Evolutionary conservation across 768 basidiomycete genomes (phyloP).

Genomic region (Russula earlei): DNA sequence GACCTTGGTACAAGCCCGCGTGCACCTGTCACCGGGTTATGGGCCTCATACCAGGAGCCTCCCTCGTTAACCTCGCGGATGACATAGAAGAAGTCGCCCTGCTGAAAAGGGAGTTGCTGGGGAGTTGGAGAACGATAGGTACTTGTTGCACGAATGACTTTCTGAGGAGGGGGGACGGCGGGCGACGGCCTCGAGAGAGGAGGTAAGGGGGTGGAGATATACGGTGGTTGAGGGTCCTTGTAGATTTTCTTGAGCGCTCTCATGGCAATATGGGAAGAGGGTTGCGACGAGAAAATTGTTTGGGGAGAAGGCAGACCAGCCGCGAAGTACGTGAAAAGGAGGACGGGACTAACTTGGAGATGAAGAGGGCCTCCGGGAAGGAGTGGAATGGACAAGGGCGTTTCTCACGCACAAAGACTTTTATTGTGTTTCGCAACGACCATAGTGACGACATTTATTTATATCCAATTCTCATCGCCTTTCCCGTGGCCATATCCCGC

Average conservation of each 20-base stretch:
- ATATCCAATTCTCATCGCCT: too few species aligned
- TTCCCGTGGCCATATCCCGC: too few species aligned
- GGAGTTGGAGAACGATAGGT: slow-evolving; percentile 61
- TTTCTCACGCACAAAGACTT: too few species aligned
- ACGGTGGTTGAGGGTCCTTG: slow-evolving; percentile 57
- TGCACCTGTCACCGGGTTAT: slow-evolving; percentile 86
- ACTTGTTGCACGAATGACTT: slow-evolving; percentile 82
- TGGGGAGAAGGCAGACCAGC: slow-evolving; percentile 21
- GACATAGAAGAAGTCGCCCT: slow-evolving; percentile 98
- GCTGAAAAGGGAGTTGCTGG: slow-evolving; percentile 80
- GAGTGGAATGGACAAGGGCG: too few species aligned
- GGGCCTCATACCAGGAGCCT: slow-evolving; percentile 80
- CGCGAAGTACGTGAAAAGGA: slow-evolving; percentile 9
- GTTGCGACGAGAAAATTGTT: slow-evolving; percentile 5
- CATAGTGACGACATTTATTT: too few species aligned
- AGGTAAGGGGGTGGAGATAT: slow-evolving; percentile 58
- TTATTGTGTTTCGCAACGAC: too few species aligned
- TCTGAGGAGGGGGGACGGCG: slow-evolving; percentile 78
- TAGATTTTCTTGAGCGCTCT: slow-evolving; percentile 78
- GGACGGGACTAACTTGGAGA: background rate
- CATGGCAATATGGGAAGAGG: slow-evolving; percentile 37
- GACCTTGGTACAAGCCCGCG: slow-evolving; percentile 82
- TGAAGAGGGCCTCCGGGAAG: too few species aligned
- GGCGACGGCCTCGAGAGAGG: slow-evolving; percentile 60
- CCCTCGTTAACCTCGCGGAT: slow-evolving; percentile 55